Percentiles rank a stretch among this genome's conserved stretches.
Conservation (phyloP, 768 basidiomycete species). For the Mycena epipterygia region DNA sequence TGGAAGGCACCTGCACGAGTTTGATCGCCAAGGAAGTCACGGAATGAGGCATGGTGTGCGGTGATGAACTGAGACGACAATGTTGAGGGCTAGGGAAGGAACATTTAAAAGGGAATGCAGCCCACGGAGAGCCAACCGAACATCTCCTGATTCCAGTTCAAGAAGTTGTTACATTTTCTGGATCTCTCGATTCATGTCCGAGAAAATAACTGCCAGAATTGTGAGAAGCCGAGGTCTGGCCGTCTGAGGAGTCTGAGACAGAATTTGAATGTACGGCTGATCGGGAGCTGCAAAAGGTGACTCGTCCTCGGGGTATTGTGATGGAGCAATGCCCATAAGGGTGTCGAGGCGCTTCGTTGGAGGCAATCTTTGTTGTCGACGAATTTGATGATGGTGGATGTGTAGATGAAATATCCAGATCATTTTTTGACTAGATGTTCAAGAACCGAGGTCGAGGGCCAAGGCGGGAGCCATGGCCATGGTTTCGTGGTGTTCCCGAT, state of each 20-base stretch:
- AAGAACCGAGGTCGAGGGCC: no score
- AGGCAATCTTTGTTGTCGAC: no score
- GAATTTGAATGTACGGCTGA: background rate
- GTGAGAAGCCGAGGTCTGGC: background rate
- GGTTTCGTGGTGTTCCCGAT: no score
- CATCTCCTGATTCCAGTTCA: background rate
- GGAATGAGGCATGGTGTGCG: background rate
- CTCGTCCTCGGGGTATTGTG: no score
- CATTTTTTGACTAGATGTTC: no score
- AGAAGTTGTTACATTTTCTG: background rate
- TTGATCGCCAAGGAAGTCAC: background rate
- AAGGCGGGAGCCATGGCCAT: no score
- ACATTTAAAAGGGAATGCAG: background rate
- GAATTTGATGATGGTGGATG: no score
- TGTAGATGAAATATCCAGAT: no score
- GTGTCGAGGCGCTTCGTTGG: no score
- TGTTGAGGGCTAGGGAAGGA: background rate
- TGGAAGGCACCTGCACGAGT: background rate
- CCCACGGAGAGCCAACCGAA: background rate
- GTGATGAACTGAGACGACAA: background rate
- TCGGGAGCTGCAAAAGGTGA: background rate
- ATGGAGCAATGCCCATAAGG: no score
- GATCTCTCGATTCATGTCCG: background rate
- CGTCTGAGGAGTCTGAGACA: background rate
- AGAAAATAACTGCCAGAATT: background rate